Evolutionary conservation across 2,329 filamentous ascomycete genomes (phyloP), one percentile per base, ranked within the genome.

Genomic region (Fusarium neocosmosporiellum): DNA sequence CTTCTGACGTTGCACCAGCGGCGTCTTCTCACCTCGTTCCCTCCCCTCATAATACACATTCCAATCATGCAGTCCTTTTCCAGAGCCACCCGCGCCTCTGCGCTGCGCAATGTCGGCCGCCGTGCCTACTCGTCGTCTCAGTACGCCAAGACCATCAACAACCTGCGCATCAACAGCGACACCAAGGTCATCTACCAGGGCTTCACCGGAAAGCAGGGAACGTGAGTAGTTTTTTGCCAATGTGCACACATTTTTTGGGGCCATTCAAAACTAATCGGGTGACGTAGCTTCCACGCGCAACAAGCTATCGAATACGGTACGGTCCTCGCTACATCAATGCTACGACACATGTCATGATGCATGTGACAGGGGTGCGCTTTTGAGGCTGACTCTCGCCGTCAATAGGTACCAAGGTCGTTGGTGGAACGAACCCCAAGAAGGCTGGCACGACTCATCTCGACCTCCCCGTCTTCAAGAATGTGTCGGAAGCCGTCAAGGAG

Each of bases 361-460:
- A 75, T 76, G 65, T 75, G 72, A 75, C 70, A 75, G 63, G 70
- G 70, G 67, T 70, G 37, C 48, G n/a, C 22, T 60, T 55, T 50
- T 59, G 62, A 73, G 41, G 67, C 80, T 81, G 66, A 81, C 70
- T 67, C 63, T 59, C 36, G 58, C 31, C 22, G 62, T 71, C 36
- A 67, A 75, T 55, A 97, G 94, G 96, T 83, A 99, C 96, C 79
- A 96, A 98, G 83, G 94, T 99, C 77, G 95, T 99, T 77, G 96
- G 96, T 84, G 96, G 96, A 82, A 98, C 96, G 81, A 98, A 98
- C 88, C 96, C 96, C 82, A 98, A 98, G 90, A 99, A 99, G 89
- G 96, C 96, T 76, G 96, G 96, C 81, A 86, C 90, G 80, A 92
- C 91, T 82, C 96, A 99, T 85, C 91, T 99, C 72, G 94, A 91